phyloP scores from a whole-genome alignment of 495 filamentous ascomycete genomes.

The Talaromyces liani region DNA sequence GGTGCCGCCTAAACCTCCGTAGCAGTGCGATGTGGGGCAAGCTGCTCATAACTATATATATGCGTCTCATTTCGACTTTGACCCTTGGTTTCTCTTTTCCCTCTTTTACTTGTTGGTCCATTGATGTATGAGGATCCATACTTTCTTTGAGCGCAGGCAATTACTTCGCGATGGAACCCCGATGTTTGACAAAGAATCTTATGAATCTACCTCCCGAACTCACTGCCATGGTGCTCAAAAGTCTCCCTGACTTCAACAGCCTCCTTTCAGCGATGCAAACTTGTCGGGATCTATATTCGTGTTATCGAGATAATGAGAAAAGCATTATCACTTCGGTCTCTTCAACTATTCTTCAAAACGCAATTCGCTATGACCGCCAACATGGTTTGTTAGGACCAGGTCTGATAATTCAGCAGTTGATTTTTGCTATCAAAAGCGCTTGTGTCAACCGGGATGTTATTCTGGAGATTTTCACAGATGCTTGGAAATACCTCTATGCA shows the following conservation, averaged over 20 bases:
- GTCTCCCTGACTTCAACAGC: not conserved
- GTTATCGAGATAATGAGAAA: not conserved
- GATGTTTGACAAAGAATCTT: not conserved
- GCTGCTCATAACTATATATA: not conserved
- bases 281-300: not conserved
- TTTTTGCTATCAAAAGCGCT: not conserved
- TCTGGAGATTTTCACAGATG: not conserved
- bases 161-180: not conserved
- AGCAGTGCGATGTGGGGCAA: too few species aligned
- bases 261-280: not conserved
- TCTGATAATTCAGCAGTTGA: not conserved
- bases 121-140: not conserved
- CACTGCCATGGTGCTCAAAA: not conserved
- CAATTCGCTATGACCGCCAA: not conserved
- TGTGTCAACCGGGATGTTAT: not conserved
- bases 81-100: not conserved
- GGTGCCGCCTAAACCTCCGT: too few species aligned
- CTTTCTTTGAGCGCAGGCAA: not conserved
- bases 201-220: not conserved
- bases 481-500: not conserved
- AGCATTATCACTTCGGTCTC: not conserved
- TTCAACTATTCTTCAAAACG: not conserved
- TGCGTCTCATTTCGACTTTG: not conserved
- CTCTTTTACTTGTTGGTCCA: not conserved
- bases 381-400: not conserved